Evolutionary conservation across 1,139 yeast genomes (phyloP).

Genomic region (Suhomyces atakaporum): DNA sequence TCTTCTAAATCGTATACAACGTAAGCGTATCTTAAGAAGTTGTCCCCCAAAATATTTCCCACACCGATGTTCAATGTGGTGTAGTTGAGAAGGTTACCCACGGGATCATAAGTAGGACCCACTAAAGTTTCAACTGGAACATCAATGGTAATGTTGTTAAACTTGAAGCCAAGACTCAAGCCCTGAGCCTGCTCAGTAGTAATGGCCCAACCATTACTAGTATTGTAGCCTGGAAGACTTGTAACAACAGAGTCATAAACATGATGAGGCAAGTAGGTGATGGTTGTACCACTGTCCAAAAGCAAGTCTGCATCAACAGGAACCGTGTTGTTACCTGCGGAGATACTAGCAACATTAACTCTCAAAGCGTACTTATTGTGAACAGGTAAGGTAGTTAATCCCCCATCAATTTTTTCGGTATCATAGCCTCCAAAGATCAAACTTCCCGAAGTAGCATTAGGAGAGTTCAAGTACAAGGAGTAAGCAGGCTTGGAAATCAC

Average conservation of each 20-base stretch:
- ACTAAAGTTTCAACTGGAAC: slow-evolving; percentile 46
- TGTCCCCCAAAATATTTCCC: slow-evolving; percentile 20
- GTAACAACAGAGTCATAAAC: slow-evolving; percentile 17
- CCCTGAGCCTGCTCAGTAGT: slow-evolving; percentile 3
- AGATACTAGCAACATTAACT: too few species aligned
- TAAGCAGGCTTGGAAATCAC: slow-evolving; percentile 22
- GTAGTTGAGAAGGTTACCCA: slow-evolving; percentile 6
- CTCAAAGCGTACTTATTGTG: too few species aligned
- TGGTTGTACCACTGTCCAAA: slow-evolving; percentile 70
- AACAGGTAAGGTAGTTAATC: slow-evolving; percentile 19
- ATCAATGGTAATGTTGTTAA: slow-evolving; percentile 50
- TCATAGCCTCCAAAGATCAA: slow-evolving; percentile 37
- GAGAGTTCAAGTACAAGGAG: slow-evolving; percentile 23
- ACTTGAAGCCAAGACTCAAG: slow-evolving; percentile 37
- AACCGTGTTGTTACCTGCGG: not conserved
- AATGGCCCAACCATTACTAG: slow-evolving; percentile 1
- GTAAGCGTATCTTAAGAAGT: slow-evolving; percentile 24
- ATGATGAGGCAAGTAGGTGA: slow-evolving; percentile 49
- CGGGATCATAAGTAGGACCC: slow-evolving; percentile 7
- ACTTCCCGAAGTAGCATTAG: slow-evolving; percentile 19
- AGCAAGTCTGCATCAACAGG: slow-evolving; percentile 30
- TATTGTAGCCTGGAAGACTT: slow-evolving; percentile 2
- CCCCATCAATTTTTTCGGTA: slow-evolving; percentile 27
- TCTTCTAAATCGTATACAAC: slow-evolving; percentile 22
- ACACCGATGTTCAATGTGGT: slow-evolving; percentile 2